Evolutionary conservation across 2,329 filamentous ascomycete species (phyloP).

Genomic region (Colletotrichum sp.): DNA sequence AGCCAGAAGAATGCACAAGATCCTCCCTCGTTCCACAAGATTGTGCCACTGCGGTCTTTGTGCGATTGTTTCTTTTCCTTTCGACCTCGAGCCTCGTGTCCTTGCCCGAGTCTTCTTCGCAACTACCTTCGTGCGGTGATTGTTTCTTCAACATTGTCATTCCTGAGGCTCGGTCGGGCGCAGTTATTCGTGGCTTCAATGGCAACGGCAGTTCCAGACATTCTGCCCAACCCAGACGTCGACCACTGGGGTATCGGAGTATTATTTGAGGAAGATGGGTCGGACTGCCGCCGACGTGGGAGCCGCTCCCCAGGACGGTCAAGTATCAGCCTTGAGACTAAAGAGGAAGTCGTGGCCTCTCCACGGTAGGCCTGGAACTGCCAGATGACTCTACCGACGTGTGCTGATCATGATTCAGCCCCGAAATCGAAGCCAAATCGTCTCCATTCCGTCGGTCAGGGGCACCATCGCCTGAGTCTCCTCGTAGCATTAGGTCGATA

Average conservation of each 20-base stretch:
- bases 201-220: background rate
- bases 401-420: background rate
- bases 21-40: background rate
- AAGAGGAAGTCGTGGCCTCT: background rate
- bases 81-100: background rate
- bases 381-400: background rate
- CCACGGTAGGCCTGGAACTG: background rate
- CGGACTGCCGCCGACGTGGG: background rate
- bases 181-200: background rate
- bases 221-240: background rate
- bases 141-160: background rate
- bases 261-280: background rate
- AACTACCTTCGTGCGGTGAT: background rate
- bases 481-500: background rate
- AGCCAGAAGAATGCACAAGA: background rate
- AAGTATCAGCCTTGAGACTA: background rate
- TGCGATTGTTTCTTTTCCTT: constrained; percentile 2
- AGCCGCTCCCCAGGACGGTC: background rate
- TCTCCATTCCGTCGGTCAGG: background rate
- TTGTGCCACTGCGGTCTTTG: background rate
- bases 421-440: background rate
- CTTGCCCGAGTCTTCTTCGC: background rate
- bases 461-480: background rate
- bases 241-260: background rate
- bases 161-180: background rate